A percentile compares a stretch with the other conserved stretches of the same genome.
Evolutionary conservation across 2,329 filamentous ascomycete species (phyloP).

Genomic region (Stagonosporopsis tanaceti): DNA sequence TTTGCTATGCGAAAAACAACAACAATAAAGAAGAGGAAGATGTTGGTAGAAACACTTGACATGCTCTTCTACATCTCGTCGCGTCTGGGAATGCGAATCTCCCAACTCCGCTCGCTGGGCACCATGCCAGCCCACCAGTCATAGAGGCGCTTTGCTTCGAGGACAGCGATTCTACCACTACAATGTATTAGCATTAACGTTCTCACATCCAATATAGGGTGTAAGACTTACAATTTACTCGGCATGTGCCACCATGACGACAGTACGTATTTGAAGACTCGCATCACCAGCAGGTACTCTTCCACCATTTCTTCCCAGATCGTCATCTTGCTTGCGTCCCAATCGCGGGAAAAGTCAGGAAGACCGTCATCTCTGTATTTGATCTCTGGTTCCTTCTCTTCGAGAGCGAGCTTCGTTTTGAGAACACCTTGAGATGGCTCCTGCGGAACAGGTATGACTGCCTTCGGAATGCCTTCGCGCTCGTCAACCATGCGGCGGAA

Average conservation of each 20-base stretch:
- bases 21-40: background rate
- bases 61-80: slow-evolving; percentile 35
- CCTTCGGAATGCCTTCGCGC: slow-evolving; percentile 41
- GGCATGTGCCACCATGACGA: slow-evolving; percentile 76
- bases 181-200: slow-evolving; percentile 18
- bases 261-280: slow-evolving; percentile 71
- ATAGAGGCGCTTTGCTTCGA: slow-evolving; percentile 65
- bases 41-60: background rate
- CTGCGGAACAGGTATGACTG: slow-evolving; percentile 25
- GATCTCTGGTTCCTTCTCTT: slow-evolving; percentile 24
- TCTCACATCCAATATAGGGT: background rate
- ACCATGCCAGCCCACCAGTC: slow-evolving; percentile 70
- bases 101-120: slow-evolving; percentile 65
- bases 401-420: slow-evolving; percentile 42
- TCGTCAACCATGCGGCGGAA: slow-evolving; percentile 68
- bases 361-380: slow-evolving; percentile 49
- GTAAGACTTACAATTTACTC: slow-evolving; percentile 68
- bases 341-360: slow-evolving; percentile 53
- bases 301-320: slow-evolving; percentile 66
- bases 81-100: slow-evolving; percentile 49
- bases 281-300: slow-evolving; percentile 71
- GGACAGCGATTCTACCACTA: slow-evolving; percentile 61
- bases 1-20: slow-evolving; percentile 25
- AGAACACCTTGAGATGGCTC: slow-evolving; percentile 38
- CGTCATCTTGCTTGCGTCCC: slow-evolving; percentile 52